A percentile compares a stretch with the other conserved stretches of the same genome.
Evolutionary conservation across 345 rosid genomes (phyloP).

Genomic region (Reutealis trisperma): DNA sequence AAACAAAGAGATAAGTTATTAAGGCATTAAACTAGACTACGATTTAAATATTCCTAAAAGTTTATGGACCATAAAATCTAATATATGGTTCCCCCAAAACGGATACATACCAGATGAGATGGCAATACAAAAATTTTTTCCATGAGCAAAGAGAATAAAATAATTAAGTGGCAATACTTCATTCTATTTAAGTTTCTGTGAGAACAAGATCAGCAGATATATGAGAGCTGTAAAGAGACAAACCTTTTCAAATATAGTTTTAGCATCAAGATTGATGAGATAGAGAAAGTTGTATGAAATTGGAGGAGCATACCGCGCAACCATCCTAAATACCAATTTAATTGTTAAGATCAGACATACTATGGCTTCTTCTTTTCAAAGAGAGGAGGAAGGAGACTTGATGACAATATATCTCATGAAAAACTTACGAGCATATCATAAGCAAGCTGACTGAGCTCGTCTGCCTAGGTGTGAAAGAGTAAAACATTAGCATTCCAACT

Average conservation of each 20-base stretch:
- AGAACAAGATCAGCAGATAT: background rate
- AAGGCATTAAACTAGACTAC: background rate
- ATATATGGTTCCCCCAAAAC: background rate
- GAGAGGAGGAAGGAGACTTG: slow-evolving; percentile 3
- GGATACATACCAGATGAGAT: slow-evolving; percentile 1
- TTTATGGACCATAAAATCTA: background rate
- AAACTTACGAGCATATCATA: slow-evolving; percentile 98
- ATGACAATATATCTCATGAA: slow-evolving; percentile 12
- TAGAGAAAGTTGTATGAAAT: slow-evolving; percentile 95
- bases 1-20: background rate
- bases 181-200: slow-evolving; percentile 7
- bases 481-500: slow-evolving; percentile 96
- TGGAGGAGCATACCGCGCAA: slow-evolving; percentile 99
- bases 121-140: background rate
- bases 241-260: slow-evolving; percentile 93
- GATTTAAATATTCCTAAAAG: background rate
- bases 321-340: slow-evolving; percentile 64
- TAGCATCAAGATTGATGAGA: slow-evolving; percentile 67
- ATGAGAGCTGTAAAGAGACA: slow-evolving; percentile 16
- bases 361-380: background rate
- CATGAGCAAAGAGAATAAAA: too few relatives aligned
- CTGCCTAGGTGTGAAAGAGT: slow-evolving; percentile 94
- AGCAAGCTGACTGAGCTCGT: slow-evolving; percentile 96
- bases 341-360: slow-evolving; percentile 16
- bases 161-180: background rate